Conservation (phyloP, 805 yeast genomes). For the Scheffersomyces amazonensis region DNA sequence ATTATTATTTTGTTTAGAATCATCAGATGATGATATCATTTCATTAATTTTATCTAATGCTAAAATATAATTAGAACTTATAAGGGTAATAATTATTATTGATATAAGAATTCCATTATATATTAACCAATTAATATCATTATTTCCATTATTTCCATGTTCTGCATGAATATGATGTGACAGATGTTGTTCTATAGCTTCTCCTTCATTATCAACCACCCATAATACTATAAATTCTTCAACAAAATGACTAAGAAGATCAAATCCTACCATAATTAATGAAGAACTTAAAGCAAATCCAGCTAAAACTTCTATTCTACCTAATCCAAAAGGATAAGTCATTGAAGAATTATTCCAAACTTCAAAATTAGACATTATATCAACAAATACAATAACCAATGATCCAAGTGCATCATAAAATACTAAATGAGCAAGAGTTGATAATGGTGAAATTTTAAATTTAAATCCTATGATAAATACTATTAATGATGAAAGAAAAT, state of each 20-base stretch:
- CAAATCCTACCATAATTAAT: conserved; percentile 86
- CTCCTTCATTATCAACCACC: conserved; percentile 16
- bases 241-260: conserved; percentile 78
- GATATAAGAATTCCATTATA: conserved; percentile 24
- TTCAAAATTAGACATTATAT: conserved; percentile 84
- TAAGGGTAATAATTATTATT: conserved; percentile 23
- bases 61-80: conserved; percentile 33
- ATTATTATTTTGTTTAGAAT: conserved; percentile 12
- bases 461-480: conserved; percentile 61
- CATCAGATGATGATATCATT: conserved; percentile 22
- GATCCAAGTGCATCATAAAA: conserved; percentile 86
- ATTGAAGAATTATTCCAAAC: conserved; percentile 85
- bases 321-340: conserved; percentile 87
- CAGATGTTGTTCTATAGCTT: conserved; percentile 15
- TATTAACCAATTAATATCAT: conserved; percentile 23
- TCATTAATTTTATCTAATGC: conserved; percentile 31
- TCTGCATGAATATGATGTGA: conserved; percentile 39
- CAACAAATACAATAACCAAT: conserved; percentile 64
- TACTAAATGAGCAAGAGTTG: conserved; percentile 81
- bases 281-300: conserved; percentile 87
- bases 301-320: conserved; percentile 82
- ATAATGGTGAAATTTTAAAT: conserved; percentile 55
- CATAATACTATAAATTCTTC: conserved; percentile 63
- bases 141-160: conserved; percentile 15
- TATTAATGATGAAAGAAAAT: conserved; percentile 50